Percentiles rank a stretch among this genome's conserved stretches.
phyloP scores from a whole-genome alignment of 352 stramenopile species.

The Phytophthora colocasiae region DNA sequence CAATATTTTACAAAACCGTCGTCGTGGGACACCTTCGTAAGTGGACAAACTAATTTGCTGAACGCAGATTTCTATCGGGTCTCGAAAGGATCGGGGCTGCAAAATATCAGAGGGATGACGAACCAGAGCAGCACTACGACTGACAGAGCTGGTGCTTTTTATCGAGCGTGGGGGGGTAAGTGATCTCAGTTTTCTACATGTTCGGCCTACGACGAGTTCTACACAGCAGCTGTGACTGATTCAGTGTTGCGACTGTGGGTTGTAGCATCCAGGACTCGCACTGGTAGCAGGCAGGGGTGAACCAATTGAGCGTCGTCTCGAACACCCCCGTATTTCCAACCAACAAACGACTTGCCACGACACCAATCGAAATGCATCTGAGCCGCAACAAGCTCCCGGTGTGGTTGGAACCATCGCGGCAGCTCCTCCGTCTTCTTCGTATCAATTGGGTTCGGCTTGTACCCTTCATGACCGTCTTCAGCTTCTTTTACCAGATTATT shows the following conservation, averaged over 20 bases:
- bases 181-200: too few species aligned
- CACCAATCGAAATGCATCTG: too few species aligned
- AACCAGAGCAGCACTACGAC: too few species aligned
- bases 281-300: slow-evolving; percentile 62
- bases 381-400: slow-evolving; percentile 44
- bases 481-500: slow-evolving; percentile 14
- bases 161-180: too few species aligned
- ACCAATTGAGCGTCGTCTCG: slow-evolving; percentile 52
- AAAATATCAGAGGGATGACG: too few species aligned
- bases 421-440: slow-evolving; percentile 30
- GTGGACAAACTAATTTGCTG: too few species aligned
- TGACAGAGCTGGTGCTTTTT: too few species aligned
- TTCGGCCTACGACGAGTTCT: slow-evolving; percentile 35
- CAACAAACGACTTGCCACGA: slow-evolving; percentile 50
- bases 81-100: too few species aligned
- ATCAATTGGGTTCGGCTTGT: slow-evolving; percentile 52
- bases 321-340: slow-evolving; percentile 46
- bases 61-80: too few species aligned
- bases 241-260: slow-evolving; percentile 35
- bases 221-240: slow-evolving; percentile 33
- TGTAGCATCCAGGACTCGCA: slow-evolving; percentile 48
- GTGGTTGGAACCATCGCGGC: slow-evolving; percentile 42
- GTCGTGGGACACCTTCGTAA: too few species aligned
- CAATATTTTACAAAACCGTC: too few species aligned
- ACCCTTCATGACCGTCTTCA: slow-evolving; percentile 21